Evolutionary conservation across 2,329 filamentous ascomycete species (phyloP).

Genomic region (Neocucurbitaria cava): DNA sequence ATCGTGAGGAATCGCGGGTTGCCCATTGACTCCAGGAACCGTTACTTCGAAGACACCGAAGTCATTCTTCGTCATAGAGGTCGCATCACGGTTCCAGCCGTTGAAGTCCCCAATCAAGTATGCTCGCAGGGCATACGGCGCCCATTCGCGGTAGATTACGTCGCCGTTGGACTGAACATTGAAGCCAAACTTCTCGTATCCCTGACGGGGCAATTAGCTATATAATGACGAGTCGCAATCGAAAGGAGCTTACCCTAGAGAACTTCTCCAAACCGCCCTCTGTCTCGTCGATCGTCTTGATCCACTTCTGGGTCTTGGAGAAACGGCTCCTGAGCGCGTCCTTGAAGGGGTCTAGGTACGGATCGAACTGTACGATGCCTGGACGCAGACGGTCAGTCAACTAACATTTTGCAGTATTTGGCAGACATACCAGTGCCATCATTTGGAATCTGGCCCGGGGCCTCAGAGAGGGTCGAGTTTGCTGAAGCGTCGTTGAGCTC

Average conservation of each 20-base stretch:
- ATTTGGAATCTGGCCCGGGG: conserved; percentile 62
- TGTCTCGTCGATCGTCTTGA: conserved; percentile 78
- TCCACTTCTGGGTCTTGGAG: conserved; percentile 82
- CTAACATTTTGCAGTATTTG: neutral
- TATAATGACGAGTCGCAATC: neutral
- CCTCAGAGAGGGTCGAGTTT: conserved; percentile 54
- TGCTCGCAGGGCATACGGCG: conserved; percentile 84
- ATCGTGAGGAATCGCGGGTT: conserved; percentile 85
- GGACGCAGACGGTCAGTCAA: conserved; percentile 29
- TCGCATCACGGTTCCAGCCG: conserved; percentile 81
- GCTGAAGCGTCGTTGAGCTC: conserved; percentile 54
- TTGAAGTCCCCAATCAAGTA: conserved; percentile 96
- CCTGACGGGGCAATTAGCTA: conserved; percentile 60
- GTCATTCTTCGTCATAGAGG: conserved; percentile 84
- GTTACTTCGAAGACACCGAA: conserved; percentile 89
- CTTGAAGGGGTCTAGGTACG: conserved; percentile 86
- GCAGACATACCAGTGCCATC: conserved; percentile 72
- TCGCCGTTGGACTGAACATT: conserved; percentile 82
- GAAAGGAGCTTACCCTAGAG: conserved; percentile 68
- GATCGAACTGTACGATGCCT: conserved; percentile 89
- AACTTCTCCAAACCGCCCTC: conserved; percentile 95
- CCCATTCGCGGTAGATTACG: conserved; percentile 94
- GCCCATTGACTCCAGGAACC: conserved; percentile 74
- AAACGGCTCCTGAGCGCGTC: conserved; percentile 79
- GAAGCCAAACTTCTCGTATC: conserved; percentile 85